Conservation (phyloP, 306 rosid species). For the Erythrophleum fordii region DNA sequence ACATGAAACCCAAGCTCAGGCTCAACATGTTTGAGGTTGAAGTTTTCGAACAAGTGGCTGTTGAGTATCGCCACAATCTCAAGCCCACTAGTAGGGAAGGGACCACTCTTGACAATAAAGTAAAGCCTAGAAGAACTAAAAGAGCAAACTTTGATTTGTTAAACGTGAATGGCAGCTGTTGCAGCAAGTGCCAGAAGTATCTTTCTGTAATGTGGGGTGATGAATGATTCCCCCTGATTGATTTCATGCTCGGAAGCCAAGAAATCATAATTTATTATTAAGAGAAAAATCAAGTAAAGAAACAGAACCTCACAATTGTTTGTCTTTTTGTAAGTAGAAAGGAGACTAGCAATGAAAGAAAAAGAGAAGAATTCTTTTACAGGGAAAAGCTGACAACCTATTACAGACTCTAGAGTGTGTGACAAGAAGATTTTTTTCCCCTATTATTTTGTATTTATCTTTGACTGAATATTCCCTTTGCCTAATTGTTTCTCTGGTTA, state of each 20-base stretch:
- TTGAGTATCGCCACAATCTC: constrained; percentile 83
- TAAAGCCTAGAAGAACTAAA: constrained; percentile 40
- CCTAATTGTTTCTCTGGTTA: too few species aligned
- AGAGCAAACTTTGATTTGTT: constrained; percentile 59
- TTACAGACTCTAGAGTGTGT: too few species aligned
- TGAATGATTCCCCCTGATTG: constrained; percentile 45
- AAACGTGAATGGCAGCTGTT: constrained; percentile 60
- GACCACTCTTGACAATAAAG: not conserved
- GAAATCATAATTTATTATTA: not conserved
- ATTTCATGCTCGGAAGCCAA: not conserved
- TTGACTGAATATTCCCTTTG: too few species aligned
- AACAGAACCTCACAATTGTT: not conserved
- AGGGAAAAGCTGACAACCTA: too few species aligned
- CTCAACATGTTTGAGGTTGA: constrained; percentile 86
- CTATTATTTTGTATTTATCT: too few species aligned
- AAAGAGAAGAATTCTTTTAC: too few species aligned
- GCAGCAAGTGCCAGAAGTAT: constrained; percentile 73
- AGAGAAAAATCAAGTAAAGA: not conserved
- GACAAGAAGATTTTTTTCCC: too few species aligned
- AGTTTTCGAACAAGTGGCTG: constrained; percentile 79
- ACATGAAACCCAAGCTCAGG: constrained; percentile 68
- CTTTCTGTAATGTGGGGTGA: constrained; percentile 73
- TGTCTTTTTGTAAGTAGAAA: not conserved
- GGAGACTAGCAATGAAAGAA: not conserved
- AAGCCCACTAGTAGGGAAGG: constrained; percentile 30